Percentiles rank a stretch among this genome's conserved stretches.
Evolutionary conservation across 1,139 yeast genomes (phyloP).

Genomic region (Saccharomyces hybrid): DNA sequence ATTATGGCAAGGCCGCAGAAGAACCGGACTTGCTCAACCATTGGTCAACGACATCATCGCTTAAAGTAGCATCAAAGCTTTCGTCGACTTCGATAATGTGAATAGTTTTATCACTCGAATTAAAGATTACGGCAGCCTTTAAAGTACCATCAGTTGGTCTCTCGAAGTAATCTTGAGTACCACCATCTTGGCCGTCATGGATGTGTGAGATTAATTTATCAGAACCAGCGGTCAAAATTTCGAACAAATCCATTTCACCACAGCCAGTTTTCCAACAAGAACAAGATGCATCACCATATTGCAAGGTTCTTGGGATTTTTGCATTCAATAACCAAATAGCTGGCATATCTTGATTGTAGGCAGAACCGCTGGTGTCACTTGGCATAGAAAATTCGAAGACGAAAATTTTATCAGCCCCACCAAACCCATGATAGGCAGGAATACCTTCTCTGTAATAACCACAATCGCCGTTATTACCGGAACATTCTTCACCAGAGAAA

Average conservation of each 20-base stretch:
- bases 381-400: constrained; percentile 92
- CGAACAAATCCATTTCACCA: constrained; percentile 92
- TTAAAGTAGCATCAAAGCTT: constrained; percentile 48
- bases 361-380: constrained; percentile 40
- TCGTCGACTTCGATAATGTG: constrained; percentile 54
- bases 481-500: constrained; percentile 63
- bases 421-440: constrained; percentile 91
- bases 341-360: constrained; percentile 75
- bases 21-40: constrained; percentile 53
- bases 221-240: constrained; percentile 67
- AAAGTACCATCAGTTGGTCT: constrained; percentile 74
- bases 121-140: constrained; percentile 87
- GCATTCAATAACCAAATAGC: constrained; percentile 95
- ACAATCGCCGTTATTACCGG: constrained; percentile 49
- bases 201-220: constrained; percentile 69
- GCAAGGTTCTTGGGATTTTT: constrained; percentile 86
- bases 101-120: constrained; percentile 42
- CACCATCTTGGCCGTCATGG: constrained; percentile 91
- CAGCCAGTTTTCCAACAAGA: constrained; percentile 97
- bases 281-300: constrained; percentile 70
- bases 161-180: constrained; percentile 73
- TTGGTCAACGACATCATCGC: constrained; percentile 42
- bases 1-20: constrained; percentile 34
- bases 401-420: constrained; percentile 71
- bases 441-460: constrained; percentile 80